Percentiles rank a stretch among this genome's conserved stretches.
Evolutionary conservation across 179 eudicot species (phyloP).

Genomic region (Sideroxylon spinosum): DNA sequence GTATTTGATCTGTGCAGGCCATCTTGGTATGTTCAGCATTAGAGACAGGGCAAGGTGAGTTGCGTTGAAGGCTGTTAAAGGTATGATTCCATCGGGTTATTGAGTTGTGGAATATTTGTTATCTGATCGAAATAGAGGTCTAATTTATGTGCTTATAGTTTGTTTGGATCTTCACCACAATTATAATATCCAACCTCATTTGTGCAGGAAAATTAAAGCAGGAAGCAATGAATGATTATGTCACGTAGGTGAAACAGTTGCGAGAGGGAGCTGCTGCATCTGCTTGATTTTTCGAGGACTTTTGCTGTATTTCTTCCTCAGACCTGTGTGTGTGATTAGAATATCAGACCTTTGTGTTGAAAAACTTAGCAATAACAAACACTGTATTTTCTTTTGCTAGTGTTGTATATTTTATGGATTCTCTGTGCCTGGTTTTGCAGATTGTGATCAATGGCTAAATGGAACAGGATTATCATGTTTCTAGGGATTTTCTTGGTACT

Average conservation of each 20-base stretch:
- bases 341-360: too few relatives aligned
- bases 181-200: neutral
- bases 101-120: too few relatives aligned
- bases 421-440: neutral
- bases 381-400: neutral
- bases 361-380: neutral
- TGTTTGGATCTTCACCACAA: neutral
- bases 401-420: neutral
- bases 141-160: neutral
- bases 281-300: conserved; percentile 11
- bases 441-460: neutral
- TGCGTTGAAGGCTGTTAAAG: conserved; percentile 86
- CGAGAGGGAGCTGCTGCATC: conserved; percentile 57
- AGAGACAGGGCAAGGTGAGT: conserved; percentile 86
- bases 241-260: conserved; percentile 89
- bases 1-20: conserved; percentile 39
- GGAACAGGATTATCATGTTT: too few relatives aligned
- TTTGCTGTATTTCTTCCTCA: neutral
- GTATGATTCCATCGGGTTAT: too few relatives aligned
- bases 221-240: conserved; percentile 67
- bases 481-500: too few relatives aligned
- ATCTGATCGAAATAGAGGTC: neutral
- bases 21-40: conserved; percentile 72
- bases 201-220: conserved; percentile 63
- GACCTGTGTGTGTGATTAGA: neutral